phyloP scores from a whole-genome alignment of 2,329 filamentous ascomycete genomes.

The Xylariaceae sp. region DNA sequence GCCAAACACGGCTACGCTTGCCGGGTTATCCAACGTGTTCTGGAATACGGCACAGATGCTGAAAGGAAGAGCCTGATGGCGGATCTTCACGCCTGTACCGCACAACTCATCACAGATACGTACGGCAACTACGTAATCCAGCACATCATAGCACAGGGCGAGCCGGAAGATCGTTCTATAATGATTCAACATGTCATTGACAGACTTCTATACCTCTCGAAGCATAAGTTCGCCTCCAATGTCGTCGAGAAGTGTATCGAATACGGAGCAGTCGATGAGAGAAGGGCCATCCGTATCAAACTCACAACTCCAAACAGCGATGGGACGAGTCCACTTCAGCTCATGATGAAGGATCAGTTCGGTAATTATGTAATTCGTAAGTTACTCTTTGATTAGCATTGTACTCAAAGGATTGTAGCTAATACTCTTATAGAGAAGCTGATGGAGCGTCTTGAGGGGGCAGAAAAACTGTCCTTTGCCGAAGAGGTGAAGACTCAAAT shows the following conservation, averaged over 20 bases:
- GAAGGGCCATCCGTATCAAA: conserved; percentile 69
- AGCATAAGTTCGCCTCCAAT: conserved; percentile 96
- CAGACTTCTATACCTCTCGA: conserved; percentile 78
- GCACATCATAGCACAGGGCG: conserved; percentile 83
- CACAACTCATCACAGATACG: conserved; percentile 79
- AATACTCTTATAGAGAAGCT: conserved; percentile 73
- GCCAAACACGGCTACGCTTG: conserved; percentile 87
- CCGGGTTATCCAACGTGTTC: conserved; percentile 88
- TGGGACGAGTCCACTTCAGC: conserved; percentile 73
- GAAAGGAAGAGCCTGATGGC: conserved; percentile 76
- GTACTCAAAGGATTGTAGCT: conserved; percentile 13
- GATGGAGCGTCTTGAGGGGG: conserved; percentile 65
- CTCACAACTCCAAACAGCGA: conserved; percentile 67
- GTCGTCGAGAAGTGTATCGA: conserved; percentile 94
- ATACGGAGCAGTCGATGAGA: conserved; percentile 72
- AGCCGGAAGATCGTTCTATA: conserved; percentile 71
- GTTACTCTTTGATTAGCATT: conserved; percentile 46
- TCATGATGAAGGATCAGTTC: conserved; percentile 87
- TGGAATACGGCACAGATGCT: conserved; percentile 78
- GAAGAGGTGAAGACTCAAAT: conserved; percentile 68
- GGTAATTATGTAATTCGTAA: conserved; percentile 97
- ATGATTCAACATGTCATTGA: conserved; percentile 77
- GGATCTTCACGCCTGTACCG: conserved; percentile 77
- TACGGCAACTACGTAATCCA: conserved; percentile 98
- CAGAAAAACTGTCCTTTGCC: conserved; percentile 62